A percentile compares a stretch with the other conserved stretches of the same genome.
These are phyloP conservation scores for Xanthoceras sorbifolium DNA, from an alignment of 345 rosid genomes.

Conservation along the genomic window DNA sequence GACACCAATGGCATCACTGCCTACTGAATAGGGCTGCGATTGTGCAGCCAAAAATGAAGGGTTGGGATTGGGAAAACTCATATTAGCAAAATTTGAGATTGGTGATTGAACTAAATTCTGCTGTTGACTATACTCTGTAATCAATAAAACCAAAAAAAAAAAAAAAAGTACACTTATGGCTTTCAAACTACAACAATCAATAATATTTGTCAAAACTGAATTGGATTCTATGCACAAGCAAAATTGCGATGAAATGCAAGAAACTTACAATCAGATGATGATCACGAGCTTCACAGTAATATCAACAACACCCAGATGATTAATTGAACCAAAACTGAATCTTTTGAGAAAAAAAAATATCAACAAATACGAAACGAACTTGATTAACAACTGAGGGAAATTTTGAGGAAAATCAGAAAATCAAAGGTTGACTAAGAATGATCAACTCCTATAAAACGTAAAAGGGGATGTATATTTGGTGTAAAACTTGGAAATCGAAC, in stretches of 20 bases:
- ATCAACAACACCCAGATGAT: slow-evolving; percentile 2
- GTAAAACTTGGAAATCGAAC: slow-evolving; percentile 8
- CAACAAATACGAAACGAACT: slow-evolving; percentile 15
- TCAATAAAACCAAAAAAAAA: not conserved
- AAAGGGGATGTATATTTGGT: slow-evolving; percentile 10
- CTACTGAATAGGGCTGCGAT: slow-evolving; percentile 30
- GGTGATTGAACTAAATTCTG: not conserved
- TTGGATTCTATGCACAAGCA: not conserved
- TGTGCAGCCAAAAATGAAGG: slow-evolving; percentile 42
- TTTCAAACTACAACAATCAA: not conserved
- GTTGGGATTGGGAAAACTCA: slow-evolving; percentile 60
- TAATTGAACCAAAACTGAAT: not conserved
- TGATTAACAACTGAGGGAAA: not conserved
- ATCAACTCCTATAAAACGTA: not conserved
- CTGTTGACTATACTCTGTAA: not conserved
- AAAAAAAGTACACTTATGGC: not conserved
- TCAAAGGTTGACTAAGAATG: not conserved
- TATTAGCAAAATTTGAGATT: slow-evolving; percentile 23
- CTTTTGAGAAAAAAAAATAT: not conserved
- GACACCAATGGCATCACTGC: slow-evolving; percentile 51
- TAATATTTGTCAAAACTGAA: not conserved
- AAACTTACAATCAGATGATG: slow-evolving; percentile 1
- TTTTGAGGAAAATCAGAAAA: not conserved
- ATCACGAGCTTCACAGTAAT: not conserved
- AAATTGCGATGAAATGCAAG: not conserved